Percentiles rank a stretch among this genome's conserved stretches.
These are phyloP conservation scores for Mariannaea sp. DNA, from an alignment of 2,329 filamentous ascomycete genomes.

Conservation along the genomic window DNA sequence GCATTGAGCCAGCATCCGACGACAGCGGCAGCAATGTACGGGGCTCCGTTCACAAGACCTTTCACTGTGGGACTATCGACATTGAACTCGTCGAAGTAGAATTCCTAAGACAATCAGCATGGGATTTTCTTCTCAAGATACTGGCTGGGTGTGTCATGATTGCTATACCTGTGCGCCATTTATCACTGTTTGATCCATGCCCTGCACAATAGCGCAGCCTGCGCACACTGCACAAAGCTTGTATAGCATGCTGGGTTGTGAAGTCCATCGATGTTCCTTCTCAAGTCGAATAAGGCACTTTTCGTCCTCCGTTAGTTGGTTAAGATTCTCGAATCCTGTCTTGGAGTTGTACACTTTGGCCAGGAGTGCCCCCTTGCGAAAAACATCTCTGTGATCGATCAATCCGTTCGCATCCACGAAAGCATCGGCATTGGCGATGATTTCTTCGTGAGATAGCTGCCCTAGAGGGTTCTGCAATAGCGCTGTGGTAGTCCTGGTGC, in stretches of 20 bases:
- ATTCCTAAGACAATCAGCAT: slow-evolving; percentile 39
- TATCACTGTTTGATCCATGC: slow-evolving; percentile 67
- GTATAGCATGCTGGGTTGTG: slow-evolving; percentile 49
- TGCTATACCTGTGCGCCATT: slow-evolving; percentile 54
- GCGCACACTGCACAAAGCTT: slow-evolving; percentile 55
- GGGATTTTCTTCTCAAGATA: too few species aligned
- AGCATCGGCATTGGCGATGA: slow-evolving; percentile 25
- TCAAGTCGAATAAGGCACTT: slow-evolving; percentile 46
- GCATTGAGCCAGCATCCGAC: slow-evolving; percentile 47
- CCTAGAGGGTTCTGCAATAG: slow-evolving; percentile 31
- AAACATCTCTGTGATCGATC: slow-evolving; percentile 48
- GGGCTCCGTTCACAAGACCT: slow-evolving; percentile 59
- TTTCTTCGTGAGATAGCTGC: slow-evolving; percentile 23
- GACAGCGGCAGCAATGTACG: slow-evolving; percentile 56
- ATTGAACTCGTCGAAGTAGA: slow-evolving; percentile 42
- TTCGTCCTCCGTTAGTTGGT: slow-evolving; percentile 40
- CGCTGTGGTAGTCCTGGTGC: slow-evolving; percentile 10
- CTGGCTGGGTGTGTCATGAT: not conserved
- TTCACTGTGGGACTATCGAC: slow-evolving; percentile 41
- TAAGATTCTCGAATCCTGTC: slow-evolving; percentile 34
- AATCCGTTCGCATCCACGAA: slow-evolving; percentile 46
- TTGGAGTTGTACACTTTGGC: slow-evolving; percentile 38
- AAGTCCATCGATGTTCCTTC: slow-evolving; percentile 61
- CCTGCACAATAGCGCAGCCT: slow-evolving; percentile 58
- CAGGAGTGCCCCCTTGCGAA: slow-evolving; percentile 44